Evolutionary conservation across 306 rosid genomes (phyloP).

Genomic region (Rosa rugosa): DNA sequence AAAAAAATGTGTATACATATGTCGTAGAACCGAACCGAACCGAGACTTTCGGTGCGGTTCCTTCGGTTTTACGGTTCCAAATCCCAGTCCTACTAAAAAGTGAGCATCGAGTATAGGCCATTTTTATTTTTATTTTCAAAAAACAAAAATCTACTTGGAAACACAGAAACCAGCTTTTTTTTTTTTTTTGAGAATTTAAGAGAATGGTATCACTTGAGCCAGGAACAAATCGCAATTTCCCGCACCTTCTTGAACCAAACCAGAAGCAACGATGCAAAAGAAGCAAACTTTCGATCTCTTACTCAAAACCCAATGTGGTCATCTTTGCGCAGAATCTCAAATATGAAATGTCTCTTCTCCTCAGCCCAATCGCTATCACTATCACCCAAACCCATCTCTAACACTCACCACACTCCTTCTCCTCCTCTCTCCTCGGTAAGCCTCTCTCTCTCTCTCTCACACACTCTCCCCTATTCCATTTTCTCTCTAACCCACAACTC

Average conservation of each 20-base stretch:
- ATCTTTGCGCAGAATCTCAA: slow-evolving; percentile 30
- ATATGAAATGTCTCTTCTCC: slow-evolving; percentile 41
- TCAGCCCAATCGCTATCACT: slow-evolving; percentile 31
- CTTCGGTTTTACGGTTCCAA: too few species aligned
- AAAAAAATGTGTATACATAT: too few species aligned
- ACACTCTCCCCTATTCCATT: too few species aligned
- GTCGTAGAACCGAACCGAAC: too few species aligned
- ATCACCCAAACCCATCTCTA: slow-evolving; percentile 19
- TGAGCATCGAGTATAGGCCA: too few species aligned
- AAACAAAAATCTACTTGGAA: too few species aligned
- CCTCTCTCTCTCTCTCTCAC: not conserved
- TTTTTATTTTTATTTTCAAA: too few species aligned
- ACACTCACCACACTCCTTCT: slow-evolving; percentile 8
- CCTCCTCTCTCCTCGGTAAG: slow-evolving; percentile 43
- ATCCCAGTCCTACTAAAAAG: too few species aligned
- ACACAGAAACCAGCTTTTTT: too few species aligned
- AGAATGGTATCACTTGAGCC: not conserved
- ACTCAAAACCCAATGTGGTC: slow-evolving; percentile 35
- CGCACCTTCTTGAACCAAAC: slow-evolving; percentile 1
- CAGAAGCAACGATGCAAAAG: not conserved
- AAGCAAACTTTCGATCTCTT: not conserved
- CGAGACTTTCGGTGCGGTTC: too few species aligned
- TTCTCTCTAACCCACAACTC: not conserved
- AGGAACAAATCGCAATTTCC: not conserved
- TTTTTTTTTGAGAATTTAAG: too few species aligned